phyloP scores from a whole-genome alignment of 164 flowering plant genomes.

The Litsea cubeba region DNA sequence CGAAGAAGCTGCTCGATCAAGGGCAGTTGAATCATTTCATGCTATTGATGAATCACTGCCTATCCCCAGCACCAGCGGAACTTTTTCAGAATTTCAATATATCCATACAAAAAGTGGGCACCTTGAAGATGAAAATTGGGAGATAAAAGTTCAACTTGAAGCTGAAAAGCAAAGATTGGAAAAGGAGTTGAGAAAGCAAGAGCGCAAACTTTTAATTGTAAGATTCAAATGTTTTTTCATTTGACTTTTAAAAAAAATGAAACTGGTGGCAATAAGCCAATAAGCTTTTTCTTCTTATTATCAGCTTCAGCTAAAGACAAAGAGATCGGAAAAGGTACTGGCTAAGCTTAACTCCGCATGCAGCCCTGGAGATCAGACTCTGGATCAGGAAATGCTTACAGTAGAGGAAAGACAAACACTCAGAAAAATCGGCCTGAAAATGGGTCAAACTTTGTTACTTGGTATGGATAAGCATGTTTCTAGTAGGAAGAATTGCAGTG shows the following conservation, averaged over 20 bases:
- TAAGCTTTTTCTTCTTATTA: slow-evolving; percentile 5
- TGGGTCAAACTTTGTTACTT: slow-evolving; percentile 54
- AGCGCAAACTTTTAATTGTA: slow-evolving; percentile 62
- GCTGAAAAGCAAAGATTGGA: slow-evolving; percentile 58
- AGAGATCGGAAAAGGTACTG: slow-evolving; percentile 47
- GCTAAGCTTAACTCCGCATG: slow-evolving; percentile 48
- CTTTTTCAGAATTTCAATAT: slow-evolving; percentile 60
- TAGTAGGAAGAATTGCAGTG: background rate
- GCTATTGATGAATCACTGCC: slow-evolving; percentile 14
- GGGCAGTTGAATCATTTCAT: slow-evolving; percentile 36
- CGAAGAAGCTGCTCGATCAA: slow-evolving; percentile 71
- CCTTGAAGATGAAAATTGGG: slow-evolving; percentile 16
- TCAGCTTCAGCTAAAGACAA: slow-evolving; percentile 78
- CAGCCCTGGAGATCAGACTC: slow-evolving; percentile 41
- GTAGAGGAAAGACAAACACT: slow-evolving; percentile 75
- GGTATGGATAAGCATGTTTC: slow-evolving; percentile 41
- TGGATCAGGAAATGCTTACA: slow-evolving; percentile 68
- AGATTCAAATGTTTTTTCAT: slow-evolving; percentile 17
- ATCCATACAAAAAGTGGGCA: slow-evolving; percentile 32
- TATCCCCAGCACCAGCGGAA: slow-evolving; percentile 38
- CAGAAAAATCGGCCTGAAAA: slow-evolving; percentile 57
- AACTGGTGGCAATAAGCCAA: background rate
- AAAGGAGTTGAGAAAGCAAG: slow-evolving; percentile 59
- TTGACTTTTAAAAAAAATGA: background rate
- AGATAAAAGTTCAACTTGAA: slow-evolving; percentile 34